Base-by-base conservation (phyloP, 1,284 basidiomycete genomes). In the Papiliotrema terrestris region DNA sequence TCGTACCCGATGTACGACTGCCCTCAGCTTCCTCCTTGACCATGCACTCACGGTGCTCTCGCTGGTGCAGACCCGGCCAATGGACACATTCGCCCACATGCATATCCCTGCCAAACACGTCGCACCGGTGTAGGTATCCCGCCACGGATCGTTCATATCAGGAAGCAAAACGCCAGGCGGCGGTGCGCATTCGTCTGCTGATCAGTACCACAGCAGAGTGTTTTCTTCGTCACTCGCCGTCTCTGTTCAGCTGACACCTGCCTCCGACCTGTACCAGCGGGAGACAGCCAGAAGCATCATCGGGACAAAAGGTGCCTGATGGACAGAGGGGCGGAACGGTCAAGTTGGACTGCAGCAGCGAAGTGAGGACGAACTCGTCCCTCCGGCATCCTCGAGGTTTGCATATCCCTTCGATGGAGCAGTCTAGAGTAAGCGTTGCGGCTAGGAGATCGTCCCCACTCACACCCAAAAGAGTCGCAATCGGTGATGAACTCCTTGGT, bases 381-480 rank as follows among this genome's bases (percentile, higher is more conserved):
- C 54, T 55, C 59, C 63, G 49, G 41, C 64, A 66, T 45, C 47
- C 49, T 43, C 57, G 44, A 17, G 64, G 64, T 9, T 59, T 42
- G 51, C 64, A 66, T 11, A 60, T 60, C 2, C 61, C 62, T 29
- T 62, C 61, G 3, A 36, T 20, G 4, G 62, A 42, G 44, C 64
- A 66, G 48, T 54, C 64, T 66, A 45, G 2, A 36, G 51, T 38
- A 26, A 25, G 41, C 13, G 22, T 20, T 22, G 8, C 17, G 3
- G 17, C 8, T n/a, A 19, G 26, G n/a, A 36, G 32, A 32, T n/a
- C 14, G 8, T 51, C 26, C 39, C 15, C 29, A 60, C 62, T 56
- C 35, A 64, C 64, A 66, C 25, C 64, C 64, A 42, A 63, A 66
- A 3, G 60, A 59, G 41, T 66, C 64, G 49, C 64, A 66, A 37